Base-by-base conservation (phyloP, 768 basidiomycete species). In the Xerocomellus chrysenteron region DNA sequence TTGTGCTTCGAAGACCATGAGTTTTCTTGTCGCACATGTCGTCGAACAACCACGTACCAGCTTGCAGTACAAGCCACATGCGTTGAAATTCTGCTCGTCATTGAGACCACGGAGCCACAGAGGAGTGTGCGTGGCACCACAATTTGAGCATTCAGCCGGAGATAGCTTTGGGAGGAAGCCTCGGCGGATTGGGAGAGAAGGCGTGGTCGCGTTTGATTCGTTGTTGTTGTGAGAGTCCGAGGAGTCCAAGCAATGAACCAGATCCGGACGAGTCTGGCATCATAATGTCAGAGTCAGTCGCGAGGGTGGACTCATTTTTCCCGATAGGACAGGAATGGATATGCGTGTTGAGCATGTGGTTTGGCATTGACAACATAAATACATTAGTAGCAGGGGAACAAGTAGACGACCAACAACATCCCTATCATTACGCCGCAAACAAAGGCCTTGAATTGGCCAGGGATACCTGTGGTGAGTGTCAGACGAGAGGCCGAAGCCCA, bases 71-170 rank as follows among this genome's bases (percentile, higher is more conserved):
- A 93, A 74, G 5, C 91, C 92, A 60, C 91, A 93, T 0, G 91
- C 91, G 62, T 94, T 93, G 68, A 91, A 93, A 63, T 94, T 93
- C 55, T 93, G 71, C 73, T 94, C 91, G 60, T 94, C 92, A 58
- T 92, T 93, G 62, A 94, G 71, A 0, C 91, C 92, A 2, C 91
- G 80, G 17, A 91, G 78, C 91, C 92, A 93, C 28, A 94, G 80
- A 8, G 92, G 91, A 0, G 92, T 93, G 60, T 92, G 90, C 0
- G 90, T 93, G 5, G 91, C 91, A 21, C 91, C 91, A 63, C 91
- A 93, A 71, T 92, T 93, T 9, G 87, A 87, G 66, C 92, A 93
- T 63, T 92, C 92, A 7, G 89, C 88, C 74, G 1, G 80, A 75
- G 55, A 84, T 78, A 0, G 83, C 85, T 58, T 82, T 80, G 0